Evolutionary conservation across 805 yeast genomes (phyloP).

Genomic region (Teunomyces panamensis): DNA sequence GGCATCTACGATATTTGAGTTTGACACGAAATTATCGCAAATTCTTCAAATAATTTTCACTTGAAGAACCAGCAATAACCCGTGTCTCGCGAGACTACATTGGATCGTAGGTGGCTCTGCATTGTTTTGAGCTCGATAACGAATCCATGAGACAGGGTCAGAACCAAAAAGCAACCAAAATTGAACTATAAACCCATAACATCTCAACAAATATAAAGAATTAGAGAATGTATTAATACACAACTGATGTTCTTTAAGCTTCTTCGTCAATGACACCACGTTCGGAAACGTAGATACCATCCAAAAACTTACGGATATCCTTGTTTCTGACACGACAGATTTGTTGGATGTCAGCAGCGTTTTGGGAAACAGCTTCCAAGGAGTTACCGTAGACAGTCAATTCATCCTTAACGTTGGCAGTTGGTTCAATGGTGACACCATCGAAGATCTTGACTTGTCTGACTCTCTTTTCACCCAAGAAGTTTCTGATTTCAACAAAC

Average conservation of each 20-base stretch:
- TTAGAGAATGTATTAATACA: constrained; percentile 24
- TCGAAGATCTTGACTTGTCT: constrained; percentile 82
- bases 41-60: neutral
- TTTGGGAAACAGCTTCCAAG: constrained; percentile 94
- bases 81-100: constrained; percentile 16
- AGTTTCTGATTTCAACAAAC: constrained; percentile 95
- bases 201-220: constrained; percentile 10
- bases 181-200: constrained; percentile 30
- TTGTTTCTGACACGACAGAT: constrained; percentile 98
- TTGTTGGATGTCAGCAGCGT: constrained; percentile 98
- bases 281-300: constrained; percentile 99
- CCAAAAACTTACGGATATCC: constrained; percentile 99
- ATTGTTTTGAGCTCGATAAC: constrained; percentile 41
- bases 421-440: constrained; percentile 84
- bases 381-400: constrained; percentile 92
- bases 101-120: constrained; percentile 49
- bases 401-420: constrained; percentile 91
- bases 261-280: constrained; percentile 84
- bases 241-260: constrained; percentile 18
- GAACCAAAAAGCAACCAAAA: constrained; percentile 17
- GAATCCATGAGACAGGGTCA: constrained; percentile 24
- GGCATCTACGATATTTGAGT: neutral
- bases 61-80: constrained; percentile 12
- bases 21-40: neutral
- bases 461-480: constrained; percentile 98